Evolutionary conservation across 2,329 filamentous ascomycete genomes (phyloP).

Genomic region (Phaeosphaeria sp.): DNA sequence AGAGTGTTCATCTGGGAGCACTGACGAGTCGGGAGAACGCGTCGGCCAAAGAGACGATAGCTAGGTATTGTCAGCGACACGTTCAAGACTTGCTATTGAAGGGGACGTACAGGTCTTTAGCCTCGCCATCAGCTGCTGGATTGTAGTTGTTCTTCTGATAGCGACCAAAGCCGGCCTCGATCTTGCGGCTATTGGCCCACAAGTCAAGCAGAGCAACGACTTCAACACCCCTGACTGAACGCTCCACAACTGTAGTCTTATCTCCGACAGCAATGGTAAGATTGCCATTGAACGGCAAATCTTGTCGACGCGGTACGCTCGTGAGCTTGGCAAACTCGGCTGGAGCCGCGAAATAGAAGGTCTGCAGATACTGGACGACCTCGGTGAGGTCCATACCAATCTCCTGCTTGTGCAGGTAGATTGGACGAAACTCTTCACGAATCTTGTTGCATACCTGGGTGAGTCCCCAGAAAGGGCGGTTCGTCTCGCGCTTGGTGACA

Average conservation of each 20-base stretch:
- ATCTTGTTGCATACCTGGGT: conserved; percentile 35
- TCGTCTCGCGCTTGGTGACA: conserved; percentile 12
- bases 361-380: conserved; percentile 22
- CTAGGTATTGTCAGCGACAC: conserved; percentile 12
- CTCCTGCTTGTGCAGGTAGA: conserved; percentile 32
- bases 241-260: conserved; percentile 18
- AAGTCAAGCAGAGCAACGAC: conserved; percentile 29
- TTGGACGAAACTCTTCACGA: conserved; percentile 31
- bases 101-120: conserved; percentile 38
- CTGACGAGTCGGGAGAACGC: conserved; percentile 23
- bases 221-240: conserved; percentile 21
- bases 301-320: conserved; percentile 4
- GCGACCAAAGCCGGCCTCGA: conserved; percentile 39
- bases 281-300: conserved; percentile 32
- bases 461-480: conserved; percentile 33
- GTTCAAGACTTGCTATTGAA: background rate
- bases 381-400: conserved; percentile 36
- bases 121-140: conserved; percentile 33
- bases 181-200: conserved; percentile 37
- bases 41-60: conserved; percentile 39
- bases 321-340: conserved; percentile 7
- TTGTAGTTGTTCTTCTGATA: conserved; percentile 24
- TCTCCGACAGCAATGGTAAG: conserved; percentile 35
- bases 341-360: conserved; percentile 24
- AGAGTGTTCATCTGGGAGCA: conserved; percentile 28